Base-by-base conservation (phyloP, 2,329 filamentous ascomycete species). In the Neofusicoccum kwambonambiense region DNA sequence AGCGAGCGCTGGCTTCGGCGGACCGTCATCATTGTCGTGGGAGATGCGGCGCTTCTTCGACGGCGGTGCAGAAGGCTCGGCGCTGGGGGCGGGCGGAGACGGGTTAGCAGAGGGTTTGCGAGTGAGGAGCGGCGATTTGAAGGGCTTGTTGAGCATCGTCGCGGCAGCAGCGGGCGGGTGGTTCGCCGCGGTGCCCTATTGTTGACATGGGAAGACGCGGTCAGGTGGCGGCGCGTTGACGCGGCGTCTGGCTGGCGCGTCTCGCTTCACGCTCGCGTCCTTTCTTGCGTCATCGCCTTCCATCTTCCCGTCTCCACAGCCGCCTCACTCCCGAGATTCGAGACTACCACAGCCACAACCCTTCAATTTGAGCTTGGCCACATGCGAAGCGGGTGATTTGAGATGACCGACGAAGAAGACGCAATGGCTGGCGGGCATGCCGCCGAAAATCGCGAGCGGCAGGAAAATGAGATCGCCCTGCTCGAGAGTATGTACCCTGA, bases 21-120 rank as follows among this genome's bases (percentile, higher is more conserved):
- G 70, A 12, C 68, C 66, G 37, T 67, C 67, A 44, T 70, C 71
- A 50, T 70, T 63, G 45, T 77, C 71, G 13, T 71, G 69, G 47
- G 75, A 78, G 39, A 78, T 74, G 54, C 79, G 75, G 50, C 78
- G 75, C 68, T 77, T 80, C 71, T 81, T 81, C 12, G 69, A 66
- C n/a, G 78, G 76, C 54, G 78, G 79, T 63, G 71, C 67, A n/a
- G 41, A 31, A 15, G 69, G 62, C 9, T 73, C 69, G 51, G 67
- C 62, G 60, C 64, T 66, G 34, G 66, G 64, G 4, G 68, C 51
- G 15, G 66, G 68, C 22, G 72, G 68, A 15, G 13, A 34, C 8
- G 54, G 37, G 34, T 15, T 19, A 1, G 45, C 49, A 11, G 57
- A 31, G 35, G 64, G 61, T 31, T 47, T 67, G 44, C 73, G 71